Base-by-base conservation (phyloP, 78 protist species). In the Cavenderia fasciculata region DNA sequence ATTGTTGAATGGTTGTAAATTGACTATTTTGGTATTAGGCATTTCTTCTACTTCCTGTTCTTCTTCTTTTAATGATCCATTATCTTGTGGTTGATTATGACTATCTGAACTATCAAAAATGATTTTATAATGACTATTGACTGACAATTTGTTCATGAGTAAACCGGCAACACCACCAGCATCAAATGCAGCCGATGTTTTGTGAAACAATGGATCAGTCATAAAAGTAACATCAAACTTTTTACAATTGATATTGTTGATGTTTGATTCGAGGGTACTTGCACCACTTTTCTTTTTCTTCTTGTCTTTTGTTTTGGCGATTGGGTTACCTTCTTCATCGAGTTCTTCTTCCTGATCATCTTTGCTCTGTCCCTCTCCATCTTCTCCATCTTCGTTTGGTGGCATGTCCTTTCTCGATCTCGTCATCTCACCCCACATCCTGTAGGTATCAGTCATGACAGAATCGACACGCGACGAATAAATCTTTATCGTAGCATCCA, bases 401-500 rank as follows among this genome's bases (percentile, higher is more conserved):
- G n/a, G n/a, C n/a, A n/a, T n/a, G n/a, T n/a, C n/a, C n/a, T n/a
- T n/a, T n/a, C n/a, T n/a, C 4, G 75, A 31, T 54, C 94, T 84
- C 2, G 82, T 38, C 47, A 97, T 59, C 11, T 97, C 98, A n/a
- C 95, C 92, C 46, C 97, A 92, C 43, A 96, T 74, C 57, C 86
- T 78, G 92, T 59, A 92, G 2, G 97, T 54, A 5, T 96, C 95
- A 1, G 5, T 61, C 73, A 95, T 96, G 27, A 97, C 97, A 11
- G 97, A 86, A 57, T 98, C 99, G 1, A 98, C 98, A 8, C 99
- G 94, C 31, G 34, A 43, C 0, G 98, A 73, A 85, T 97, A 98
- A 31, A 98, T 97, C 66, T 97, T 95, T 14, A 92, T 85, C 27
- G 95, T 71, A 0, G 99, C 99, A 52, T 98, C 99, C 25, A 98